Base-by-base conservation (phyloP, 768 basidiomycete species). In the Nidularia sp. region DNA sequence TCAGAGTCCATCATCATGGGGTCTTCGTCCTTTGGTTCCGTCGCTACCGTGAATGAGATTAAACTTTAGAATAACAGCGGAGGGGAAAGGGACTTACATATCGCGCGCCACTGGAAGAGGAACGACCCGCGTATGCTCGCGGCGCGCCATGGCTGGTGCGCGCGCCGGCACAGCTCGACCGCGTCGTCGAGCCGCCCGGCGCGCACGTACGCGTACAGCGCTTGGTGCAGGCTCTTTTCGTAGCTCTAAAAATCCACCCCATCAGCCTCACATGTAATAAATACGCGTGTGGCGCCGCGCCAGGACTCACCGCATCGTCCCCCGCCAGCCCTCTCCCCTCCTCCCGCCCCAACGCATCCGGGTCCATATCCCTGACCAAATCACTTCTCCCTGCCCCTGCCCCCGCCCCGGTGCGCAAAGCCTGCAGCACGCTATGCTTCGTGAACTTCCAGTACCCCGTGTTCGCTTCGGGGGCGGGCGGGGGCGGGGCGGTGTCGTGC, bases 121-220 rank as follows among this genome's bases (percentile, higher is more conserved):
- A 84, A 66, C 1, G 90, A 87, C 1, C 96, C 96, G 5, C 89
- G 84, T 42, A 98, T 81, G 51, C 85, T 89, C 1, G 94, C 93
- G 2, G 93, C 92, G 22, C 93, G 78, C 96, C 95, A 98, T 0
- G 92, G 88, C 57, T 95, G 90, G 55, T 93, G 86, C 0, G 88
- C 87, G 59, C 82, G 83, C 57, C 85, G 73, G 62, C 92, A 94
- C 13, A 93, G 69, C 34, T 90, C 86, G 3, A 94, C 74, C 0
- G 94, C 96, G 8, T 91, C 86, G 8, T 90, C 90, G 31, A 96
- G 66, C 53, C 85, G 73, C n/a, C 95, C 95, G 4, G 88, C 85
- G 39, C 95, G 84, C 2, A 98, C 76, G 55, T 87, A 86, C 25
- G 85, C 81, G 67, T 90, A 96, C 18, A 98, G 64, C 0, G 88